phyloP scores from a whole-genome alignment of 495 filamentous ascomycete species.

The Rhizodiscina lignyota region DNA sequence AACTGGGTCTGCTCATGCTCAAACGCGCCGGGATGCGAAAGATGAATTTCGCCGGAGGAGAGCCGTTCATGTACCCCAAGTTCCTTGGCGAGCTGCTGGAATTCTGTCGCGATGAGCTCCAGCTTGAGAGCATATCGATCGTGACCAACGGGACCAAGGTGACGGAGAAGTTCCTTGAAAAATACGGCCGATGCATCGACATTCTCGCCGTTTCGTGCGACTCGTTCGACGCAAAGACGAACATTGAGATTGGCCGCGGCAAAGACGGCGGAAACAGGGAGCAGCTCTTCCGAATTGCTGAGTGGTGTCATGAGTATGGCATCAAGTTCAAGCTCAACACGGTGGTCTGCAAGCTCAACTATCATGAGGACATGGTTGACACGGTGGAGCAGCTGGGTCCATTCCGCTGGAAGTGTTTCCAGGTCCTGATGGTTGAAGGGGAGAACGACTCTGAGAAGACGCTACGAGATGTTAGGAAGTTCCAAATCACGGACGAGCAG shows the following conservation, averaged over 20 bases:
- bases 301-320: slow-evolving; percentile 28
- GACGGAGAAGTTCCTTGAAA: slow-evolving; percentile 23
- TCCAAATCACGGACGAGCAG: slow-evolving; percentile 33
- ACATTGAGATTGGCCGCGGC: slow-evolving; percentile 34
- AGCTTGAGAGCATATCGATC: slow-evolving; percentile 34
- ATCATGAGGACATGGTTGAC: slow-evolving; percentile 37
- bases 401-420: slow-evolving; percentile 41
- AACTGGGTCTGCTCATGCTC: slow-evolving; percentile 30
- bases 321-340: slow-evolving; percentile 46
- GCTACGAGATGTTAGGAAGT: slow-evolving; percentile 27
- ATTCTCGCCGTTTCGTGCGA: slow-evolving; percentile 40
- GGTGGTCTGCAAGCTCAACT: slow-evolving; percentile 33
- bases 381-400: slow-evolving; percentile 25
- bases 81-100: slow-evolving; percentile 28
- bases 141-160: slow-evolving; percentile 37
- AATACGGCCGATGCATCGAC: slow-evolving; percentile 30
- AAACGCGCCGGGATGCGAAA: slow-evolving; percentile 37
- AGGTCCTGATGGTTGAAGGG: slow-evolving; percentile 35
- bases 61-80: slow-evolving; percentile 38
- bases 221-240: slow-evolving; percentile 36
- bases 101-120: slow-evolving; percentile 34
- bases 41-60: slow-evolving; percentile 43
- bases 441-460: slow-evolving; percentile 34
- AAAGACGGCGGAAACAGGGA: slow-evolving; percentile 26
- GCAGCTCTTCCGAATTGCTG: slow-evolving; percentile 25